These are phyloP conservation scores for Cladobotryum mycophilum DNA, from an alignment of 2,329 filamentous ascomycete genomes.

Conservation along the genomic window DNA sequence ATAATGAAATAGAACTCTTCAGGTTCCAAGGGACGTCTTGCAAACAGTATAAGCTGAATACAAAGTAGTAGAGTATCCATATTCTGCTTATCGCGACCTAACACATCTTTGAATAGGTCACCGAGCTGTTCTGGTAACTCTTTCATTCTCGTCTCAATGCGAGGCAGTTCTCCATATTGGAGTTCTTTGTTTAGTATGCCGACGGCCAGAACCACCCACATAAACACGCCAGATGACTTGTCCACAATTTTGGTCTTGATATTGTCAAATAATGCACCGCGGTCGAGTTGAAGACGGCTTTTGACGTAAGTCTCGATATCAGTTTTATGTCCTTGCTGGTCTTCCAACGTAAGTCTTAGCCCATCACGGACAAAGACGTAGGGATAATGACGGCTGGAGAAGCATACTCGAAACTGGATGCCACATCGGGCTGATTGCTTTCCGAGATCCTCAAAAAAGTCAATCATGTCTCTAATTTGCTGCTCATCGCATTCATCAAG, in stretches of 20 bases:
- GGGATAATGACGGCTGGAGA: too few species aligned
- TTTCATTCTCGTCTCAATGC: slow-evolving; percentile 21
- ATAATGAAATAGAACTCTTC: slow-evolving; percentile 37
- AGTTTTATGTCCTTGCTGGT: slow-evolving; percentile 15
- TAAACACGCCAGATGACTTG: slow-evolving; percentile 37
- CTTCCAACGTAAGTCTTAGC: slow-evolving; percentile 20
- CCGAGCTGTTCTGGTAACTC: slow-evolving; percentile 34
- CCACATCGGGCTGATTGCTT: slow-evolving; percentile 15
- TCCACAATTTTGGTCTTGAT: slow-evolving; percentile 20
- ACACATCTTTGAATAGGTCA: slow-evolving; percentile 45
- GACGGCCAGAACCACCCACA: slow-evolving; percentile 37
- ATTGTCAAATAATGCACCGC: slow-evolving; percentile 18
- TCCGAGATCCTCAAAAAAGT: slow-evolving; percentile 33
- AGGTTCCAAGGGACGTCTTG: slow-evolving; percentile 34
- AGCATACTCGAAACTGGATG: slow-evolving; percentile 7
- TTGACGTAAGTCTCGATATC: slow-evolving; percentile 22
- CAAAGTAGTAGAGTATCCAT: slow-evolving; percentile 36
- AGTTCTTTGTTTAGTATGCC: slow-evolving; percentile 31
- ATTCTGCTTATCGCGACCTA: slow-evolving; percentile 40
- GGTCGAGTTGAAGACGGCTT: slow-evolving; percentile 23
- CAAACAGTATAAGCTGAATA: slow-evolving; percentile 47
- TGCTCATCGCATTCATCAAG: slow-evolving; percentile 41
- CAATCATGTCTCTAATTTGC: slow-evolving; percentile 35
- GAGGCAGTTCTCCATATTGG: slow-evolving; percentile 19
- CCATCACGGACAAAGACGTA: slow-evolving; percentile 13